These are phyloP conservation scores for Trichoderma sp. DNA, from an alignment of 2,329 filamentous ascomycete species.

Conservation along the genomic window DNA sequence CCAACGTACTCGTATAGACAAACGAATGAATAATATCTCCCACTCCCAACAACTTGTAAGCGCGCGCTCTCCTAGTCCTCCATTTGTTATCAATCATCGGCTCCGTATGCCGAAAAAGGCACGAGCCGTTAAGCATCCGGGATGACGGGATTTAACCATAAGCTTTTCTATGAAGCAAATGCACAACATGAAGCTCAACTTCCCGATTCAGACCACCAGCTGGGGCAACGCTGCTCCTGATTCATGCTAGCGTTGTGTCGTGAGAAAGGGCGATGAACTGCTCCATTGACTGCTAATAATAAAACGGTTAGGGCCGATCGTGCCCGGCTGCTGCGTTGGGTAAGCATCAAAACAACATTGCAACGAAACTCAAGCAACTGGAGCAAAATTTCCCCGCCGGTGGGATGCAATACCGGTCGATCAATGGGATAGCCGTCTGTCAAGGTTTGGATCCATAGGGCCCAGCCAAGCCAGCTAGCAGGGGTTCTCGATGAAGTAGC, in stretches of 20 bases:
- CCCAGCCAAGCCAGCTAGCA: background rate
- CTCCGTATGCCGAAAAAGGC: background rate
- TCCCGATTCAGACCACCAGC: background rate
- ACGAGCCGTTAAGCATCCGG: background rate
- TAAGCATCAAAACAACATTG: background rate
- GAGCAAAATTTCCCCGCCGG: background rate
- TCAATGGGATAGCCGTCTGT: background rate
- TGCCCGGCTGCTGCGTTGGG: background rate
- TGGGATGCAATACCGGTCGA: conserved; percentile 5
- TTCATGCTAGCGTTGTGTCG: background rate
- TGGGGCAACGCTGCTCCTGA: background rate
- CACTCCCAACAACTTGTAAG: background rate
- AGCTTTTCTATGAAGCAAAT: background rate
- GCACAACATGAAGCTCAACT: conserved; percentile 1
- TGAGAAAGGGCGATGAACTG: background rate
- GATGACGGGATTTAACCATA: background rate
- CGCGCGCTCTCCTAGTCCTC: background rate
- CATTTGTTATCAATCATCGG: background rate
- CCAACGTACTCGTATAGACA: background rate
- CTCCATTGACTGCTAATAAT: background rate
- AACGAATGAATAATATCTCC: background rate
- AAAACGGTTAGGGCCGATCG: background rate
- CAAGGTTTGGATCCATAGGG: background rate
- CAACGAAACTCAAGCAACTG: background rate
- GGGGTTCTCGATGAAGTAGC: background rate